Evolutionary conservation across 2,329 filamentous ascomycete species (phyloP), one percentile per base, ranked within the genome.

Genomic region (Fusarium marasasianum): DNA sequence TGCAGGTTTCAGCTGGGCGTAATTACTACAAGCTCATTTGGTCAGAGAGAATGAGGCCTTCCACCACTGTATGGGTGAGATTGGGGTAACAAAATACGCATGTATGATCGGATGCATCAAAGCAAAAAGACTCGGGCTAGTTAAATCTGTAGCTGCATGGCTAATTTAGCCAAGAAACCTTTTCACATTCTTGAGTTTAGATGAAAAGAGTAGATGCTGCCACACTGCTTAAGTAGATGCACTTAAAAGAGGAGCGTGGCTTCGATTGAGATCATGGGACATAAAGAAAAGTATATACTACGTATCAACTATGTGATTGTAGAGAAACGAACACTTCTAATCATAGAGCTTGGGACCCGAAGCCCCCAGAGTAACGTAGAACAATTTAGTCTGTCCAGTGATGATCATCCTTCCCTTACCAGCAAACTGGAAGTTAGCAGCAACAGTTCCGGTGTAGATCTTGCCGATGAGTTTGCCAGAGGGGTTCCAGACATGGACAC

Each of bases 381-480:
- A 83, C 26, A 83, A 35, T 44, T 81, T 79, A 1, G 81, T 83
- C 71, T 80, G 76, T 3, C 80, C 81, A 22, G 73, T 78, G 4
- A 83, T 80, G 8, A 83, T 66, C 80, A 83, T 77, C 1, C 79
- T 76, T 4, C 82, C 82, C 4, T 78, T 60, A 1, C 81, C 80
- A 6, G 80, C 83, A 64, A 86, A 86, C 71, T 84, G 83, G 74
- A 87, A 86, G 78, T 87, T 86, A 9, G 84, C 84, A 3, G 78
- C 80, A 6, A 80, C 81, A 31, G 83, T 82, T 2, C 86, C 84
- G 0, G 87, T 83, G 65, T 86, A 86, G 33, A 92, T 87, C 81
- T 91, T 92, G 7, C 86, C 87, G 14, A 88, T 82, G 2, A 88
- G 81, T 62, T 82, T 83, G 33, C 86, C 86, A 11, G 80, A 81